Conservation (phyloP, 306 rosid genomes). For the Begonia masoniana region DNA sequence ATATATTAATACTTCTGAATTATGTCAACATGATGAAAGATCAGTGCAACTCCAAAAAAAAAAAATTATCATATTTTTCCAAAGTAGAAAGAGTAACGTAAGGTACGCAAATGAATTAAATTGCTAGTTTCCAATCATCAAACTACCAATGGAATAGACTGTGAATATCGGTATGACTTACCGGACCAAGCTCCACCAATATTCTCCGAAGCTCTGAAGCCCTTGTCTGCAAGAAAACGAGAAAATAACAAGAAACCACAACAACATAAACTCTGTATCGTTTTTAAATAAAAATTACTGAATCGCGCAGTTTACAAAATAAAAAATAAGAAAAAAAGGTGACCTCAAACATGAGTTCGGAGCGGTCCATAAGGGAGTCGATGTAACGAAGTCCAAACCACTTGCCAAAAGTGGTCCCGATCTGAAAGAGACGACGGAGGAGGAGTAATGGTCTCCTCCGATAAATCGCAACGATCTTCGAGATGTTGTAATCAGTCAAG, state of each 20-base stretch:
- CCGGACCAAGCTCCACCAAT: constrained; percentile 92
- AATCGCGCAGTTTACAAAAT: neutral
- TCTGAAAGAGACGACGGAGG: constrained; percentile 66
- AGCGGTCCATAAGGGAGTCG: constrained; percentile 43
- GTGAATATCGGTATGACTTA: constrained; percentile 14
- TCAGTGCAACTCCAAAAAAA: neutral
- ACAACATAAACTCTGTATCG: neutral
- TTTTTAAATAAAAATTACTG: neutral
- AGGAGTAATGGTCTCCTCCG: constrained; percentile 57
- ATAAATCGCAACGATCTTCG: constrained; percentile 53
- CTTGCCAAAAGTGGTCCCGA: constrained; percentile 46
- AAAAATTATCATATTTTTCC: neutral
- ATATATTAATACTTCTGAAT: too few relatives aligned
- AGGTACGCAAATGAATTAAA: too few relatives aligned
- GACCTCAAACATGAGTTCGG: constrained; percentile 76
- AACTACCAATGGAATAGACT: neutral
- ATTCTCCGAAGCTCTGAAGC: constrained; percentile 76
- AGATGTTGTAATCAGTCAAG: constrained; percentile 36
- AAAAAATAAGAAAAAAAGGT: neutral
- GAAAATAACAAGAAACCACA: neutral
- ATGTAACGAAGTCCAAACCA: constrained; percentile 67
- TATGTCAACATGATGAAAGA: too few relatives aligned
- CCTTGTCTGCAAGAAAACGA: constrained; percentile 36
- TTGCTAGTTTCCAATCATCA: neutral
- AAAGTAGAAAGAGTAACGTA: neutral